These are phyloP conservation scores for Parascedosporium putredinis DNA, from an alignment of 2,329 filamentous ascomycete genomes.

Conservation along the genomic window DNA sequence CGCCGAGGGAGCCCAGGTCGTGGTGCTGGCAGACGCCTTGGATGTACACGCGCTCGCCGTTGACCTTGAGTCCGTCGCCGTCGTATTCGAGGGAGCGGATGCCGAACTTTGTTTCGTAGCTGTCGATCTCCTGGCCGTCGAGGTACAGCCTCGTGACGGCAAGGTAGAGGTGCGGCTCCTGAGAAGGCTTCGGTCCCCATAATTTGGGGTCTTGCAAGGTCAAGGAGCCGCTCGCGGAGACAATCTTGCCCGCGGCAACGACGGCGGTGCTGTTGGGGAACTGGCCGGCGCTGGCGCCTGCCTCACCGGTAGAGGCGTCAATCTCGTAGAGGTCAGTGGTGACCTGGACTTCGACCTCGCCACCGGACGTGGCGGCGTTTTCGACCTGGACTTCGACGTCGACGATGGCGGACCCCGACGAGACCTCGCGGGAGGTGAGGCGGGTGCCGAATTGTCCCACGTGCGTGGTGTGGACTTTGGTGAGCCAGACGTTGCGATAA, in stretches of 20 bases:
- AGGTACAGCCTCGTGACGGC: conserved; percentile 31
- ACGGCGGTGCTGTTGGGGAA: conserved; percentile 22
- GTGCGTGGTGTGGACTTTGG: conserved; percentile 33
- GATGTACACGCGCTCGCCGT: conserved; percentile 32
- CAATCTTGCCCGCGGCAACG: neutral
- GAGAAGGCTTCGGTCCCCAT: conserved; percentile 36
- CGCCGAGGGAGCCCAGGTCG: conserved; percentile 37
- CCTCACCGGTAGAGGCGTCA: conserved; percentile 21
- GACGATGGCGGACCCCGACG: conserved; percentile 29
- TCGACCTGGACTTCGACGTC: conserved; percentile 34
- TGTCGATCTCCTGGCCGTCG: conserved; percentile 23
- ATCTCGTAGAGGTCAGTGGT: conserved; percentile 28
- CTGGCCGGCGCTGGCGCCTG: conserved; percentile 19
- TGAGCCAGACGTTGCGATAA: conserved; percentile 44
- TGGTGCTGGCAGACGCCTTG: conserved; percentile 41
- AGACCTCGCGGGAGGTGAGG: conserved; percentile 34
- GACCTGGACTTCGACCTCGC: conserved; percentile 22
- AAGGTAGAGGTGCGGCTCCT: conserved; percentile 36
- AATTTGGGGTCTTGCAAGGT: conserved; percentile 25
- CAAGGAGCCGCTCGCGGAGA: neutral
- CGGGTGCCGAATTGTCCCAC: conserved; percentile 39
- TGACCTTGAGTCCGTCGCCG: conserved; percentile 32
- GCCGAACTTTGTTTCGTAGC: conserved; percentile 39
- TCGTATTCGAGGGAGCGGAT: conserved; percentile 33
- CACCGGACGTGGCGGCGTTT: conserved; percentile 25